Evolutionary conservation across 768 basidiomycete species (phyloP), one percentile per base, ranked within the genome.

Genomic region (Lactarius hengduanensis): DNA sequence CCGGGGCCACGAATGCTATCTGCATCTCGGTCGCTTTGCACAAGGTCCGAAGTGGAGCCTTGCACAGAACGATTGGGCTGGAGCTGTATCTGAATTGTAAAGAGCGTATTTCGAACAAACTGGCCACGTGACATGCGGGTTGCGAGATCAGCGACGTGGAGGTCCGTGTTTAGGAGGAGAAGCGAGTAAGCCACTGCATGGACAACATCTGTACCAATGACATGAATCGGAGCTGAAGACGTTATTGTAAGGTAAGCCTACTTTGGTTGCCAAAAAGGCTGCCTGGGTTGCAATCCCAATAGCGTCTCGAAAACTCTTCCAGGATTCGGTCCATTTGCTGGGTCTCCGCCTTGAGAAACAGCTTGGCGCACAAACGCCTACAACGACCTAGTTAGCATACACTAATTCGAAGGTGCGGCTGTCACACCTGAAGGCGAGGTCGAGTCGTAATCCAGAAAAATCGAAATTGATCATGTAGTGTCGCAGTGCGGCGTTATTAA

Each of bases 281-380:
- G 1, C 79, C 78, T 0, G 92, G 90, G 74, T 98, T 98, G 75
- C 93, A 94, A 54, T 94, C 88, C 86, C 88, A 97, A 76, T 94
- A 99, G 10, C 94, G 86, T 47, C 86, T 80, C 72, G 92, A 92
- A 72, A 99, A 98, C 69, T 88, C 89, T 67, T 94, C 94, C 6
- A 99, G 82, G 68, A 99, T 98, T 53, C 97, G 88, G 76, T 98
- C 97, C 53, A 99, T 90, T 78, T 98, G 96, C 74, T 99, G 97
- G 0, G 96, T 96, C 76, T 99, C 97, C 1, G 88, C 97, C 76
- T 94, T 96, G 66, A 99, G 83, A 75, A 85, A 98, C 2, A 99
- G 83, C 75, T 96, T 97, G 15, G 88, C 88, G 74, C 96, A 98
- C 13, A 99, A 79, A 28, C 88, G 88, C 68, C 96, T 95, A 20